Evolutionary conservation across 352 stramenopile genomes (phyloP).

Genomic region (Blastocystis sp.): DNA sequence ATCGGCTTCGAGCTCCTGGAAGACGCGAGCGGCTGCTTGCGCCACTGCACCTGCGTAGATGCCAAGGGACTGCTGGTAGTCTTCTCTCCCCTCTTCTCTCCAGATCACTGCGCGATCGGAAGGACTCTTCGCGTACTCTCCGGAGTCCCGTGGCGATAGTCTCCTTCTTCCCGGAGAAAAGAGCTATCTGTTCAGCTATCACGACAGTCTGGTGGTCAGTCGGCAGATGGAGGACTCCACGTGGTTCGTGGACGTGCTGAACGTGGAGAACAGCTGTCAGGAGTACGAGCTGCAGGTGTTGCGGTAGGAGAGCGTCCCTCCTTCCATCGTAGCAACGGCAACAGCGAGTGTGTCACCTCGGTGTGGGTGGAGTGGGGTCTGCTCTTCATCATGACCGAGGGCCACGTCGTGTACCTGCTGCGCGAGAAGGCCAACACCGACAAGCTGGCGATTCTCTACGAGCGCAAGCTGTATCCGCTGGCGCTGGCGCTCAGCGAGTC

Average conservation of each 20-base stretch:
- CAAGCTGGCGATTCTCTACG: constrained; percentile 87
- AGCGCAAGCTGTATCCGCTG: constrained; percentile 89
- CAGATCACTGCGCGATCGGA: neutral
- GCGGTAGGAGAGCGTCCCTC: neutral
- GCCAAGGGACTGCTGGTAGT: neutral
- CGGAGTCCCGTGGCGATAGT: neutral
- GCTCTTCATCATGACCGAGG: constrained; percentile 57
- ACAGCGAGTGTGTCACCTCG: neutral
- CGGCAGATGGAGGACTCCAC: neutral
- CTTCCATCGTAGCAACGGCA: neutral
- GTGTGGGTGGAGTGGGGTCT: constrained; percentile 52
- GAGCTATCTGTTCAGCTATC: neutral
- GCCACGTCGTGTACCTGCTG: constrained; percentile 75
- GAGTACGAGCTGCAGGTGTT: constrained; percentile 13
- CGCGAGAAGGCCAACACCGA: constrained; percentile 83
- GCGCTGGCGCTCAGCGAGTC: constrained; percentile 61
- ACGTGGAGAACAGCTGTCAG: constrained; percentile 18
- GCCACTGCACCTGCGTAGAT: neutral
- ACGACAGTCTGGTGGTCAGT: constrained; percentile 2
- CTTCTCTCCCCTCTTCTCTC: neutral
- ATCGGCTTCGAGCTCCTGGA: neutral
- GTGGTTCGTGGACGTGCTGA: neutral
- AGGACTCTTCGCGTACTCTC: neutral
- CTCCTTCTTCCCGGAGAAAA: neutral
- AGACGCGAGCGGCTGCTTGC: neutral